Conservation (phyloP, 1,139 yeast species). For the Taphrina confusa region DNA sequence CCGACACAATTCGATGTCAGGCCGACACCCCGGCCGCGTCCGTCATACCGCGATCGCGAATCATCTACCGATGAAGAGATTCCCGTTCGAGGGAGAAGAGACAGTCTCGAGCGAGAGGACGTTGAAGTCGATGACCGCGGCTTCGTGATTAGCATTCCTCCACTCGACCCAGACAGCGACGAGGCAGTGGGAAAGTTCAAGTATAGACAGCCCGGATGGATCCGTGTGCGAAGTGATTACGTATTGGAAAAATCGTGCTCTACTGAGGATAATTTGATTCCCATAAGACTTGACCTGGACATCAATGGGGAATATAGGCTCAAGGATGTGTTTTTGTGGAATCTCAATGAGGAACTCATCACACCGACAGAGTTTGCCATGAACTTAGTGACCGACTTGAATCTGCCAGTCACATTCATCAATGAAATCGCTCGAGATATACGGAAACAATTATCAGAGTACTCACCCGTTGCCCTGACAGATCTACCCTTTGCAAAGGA, state of each 20-base stretch:
- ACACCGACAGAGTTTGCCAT: slow-evolving; percentile 85
- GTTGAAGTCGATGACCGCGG: slow-evolving; percentile 34
- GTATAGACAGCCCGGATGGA: slow-evolving; percentile 26
- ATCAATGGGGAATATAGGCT: slow-evolving; percentile 56
- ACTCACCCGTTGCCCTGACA: slow-evolving; percentile 62
- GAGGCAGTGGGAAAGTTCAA: slow-evolving; percentile 22
- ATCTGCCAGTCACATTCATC: slow-evolving; percentile 64
- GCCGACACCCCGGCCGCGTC: slow-evolving; percentile 21
- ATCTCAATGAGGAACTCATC: slow-evolving; percentile 63
- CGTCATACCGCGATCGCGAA: slow-evolving; percentile 28
- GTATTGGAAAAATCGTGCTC: slow-evolving; percentile 16
- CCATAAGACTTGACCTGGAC: slow-evolving; percentile 72
- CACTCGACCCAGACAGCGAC: slow-evolving; percentile 23
- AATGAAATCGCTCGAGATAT: slow-evolving; percentile 70
- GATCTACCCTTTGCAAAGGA: slow-evolving; percentile 52
- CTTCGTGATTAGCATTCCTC: slow-evolving; percentile 24
- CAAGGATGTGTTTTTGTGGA: slow-evolving; percentile 88
- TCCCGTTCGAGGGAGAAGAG: slow-evolving; percentile 1
- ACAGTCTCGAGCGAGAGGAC: slow-evolving; percentile 16
- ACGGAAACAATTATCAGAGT: slow-evolving; percentile 76
- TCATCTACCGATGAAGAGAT: slow-evolving; percentile 9
- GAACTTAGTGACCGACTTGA: slow-evolving; percentile 78
- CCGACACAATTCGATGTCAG: slow-evolving; percentile 9
- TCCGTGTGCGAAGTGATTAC: slow-evolving; percentile 31
- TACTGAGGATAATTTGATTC: slow-evolving; percentile 57